Base-by-base conservation (phyloP, 2,329 filamentous ascomycete species). In the Neofusicoccum parvum region DNA sequence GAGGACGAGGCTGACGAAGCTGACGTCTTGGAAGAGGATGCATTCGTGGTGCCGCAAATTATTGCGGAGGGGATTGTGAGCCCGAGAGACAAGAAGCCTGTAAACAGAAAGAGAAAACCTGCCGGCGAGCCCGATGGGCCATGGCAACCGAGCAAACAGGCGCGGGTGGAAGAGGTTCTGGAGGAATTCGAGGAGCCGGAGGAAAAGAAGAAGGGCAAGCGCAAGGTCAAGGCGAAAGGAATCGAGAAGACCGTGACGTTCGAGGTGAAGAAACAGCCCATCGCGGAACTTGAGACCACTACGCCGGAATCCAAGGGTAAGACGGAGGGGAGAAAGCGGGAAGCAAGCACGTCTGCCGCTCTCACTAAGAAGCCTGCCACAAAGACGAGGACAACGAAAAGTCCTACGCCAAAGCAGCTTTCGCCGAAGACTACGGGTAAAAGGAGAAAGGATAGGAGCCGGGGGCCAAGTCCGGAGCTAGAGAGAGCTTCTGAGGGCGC, bases 191-290 rank as follows among this genome's bases (percentile, higher is more conserved):
- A n/a, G 2, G 39, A 27, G 36, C 46, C 15, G 15, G 5, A 3
- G 4, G 9, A 23, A n/a, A 15, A 9, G 15, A 23, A 14, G n/a
- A 32, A 5, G 9, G 45, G 32, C 9, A 45, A 45, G 7, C 6
- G 6, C 20, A 59, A 17, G 15, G 46, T 1, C 12, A 59, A 45
- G 39, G 17, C n/a, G 17, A 59, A 32, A 10, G 39, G 60, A 12
- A 41, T 45, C 46, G 45, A 51, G 60, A 63, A 63, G 43, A 53
- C 60, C 34, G 60, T 51, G 17, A 53, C 20, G 17, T 10, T 51
- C 14, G 39, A 51, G 12, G 39, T 45, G 11, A 3, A 15, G 3
- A 17, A 9, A 5, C 36, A 62, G n/a, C 17, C 59, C 17, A 23
- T 12, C 3, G 5, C 46, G 7, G 27, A 46, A 10, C 2, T 46